phyloP scores from a whole-genome alignment of 768 basidiomycete species.

The Leccinum arenicola region DNA sequence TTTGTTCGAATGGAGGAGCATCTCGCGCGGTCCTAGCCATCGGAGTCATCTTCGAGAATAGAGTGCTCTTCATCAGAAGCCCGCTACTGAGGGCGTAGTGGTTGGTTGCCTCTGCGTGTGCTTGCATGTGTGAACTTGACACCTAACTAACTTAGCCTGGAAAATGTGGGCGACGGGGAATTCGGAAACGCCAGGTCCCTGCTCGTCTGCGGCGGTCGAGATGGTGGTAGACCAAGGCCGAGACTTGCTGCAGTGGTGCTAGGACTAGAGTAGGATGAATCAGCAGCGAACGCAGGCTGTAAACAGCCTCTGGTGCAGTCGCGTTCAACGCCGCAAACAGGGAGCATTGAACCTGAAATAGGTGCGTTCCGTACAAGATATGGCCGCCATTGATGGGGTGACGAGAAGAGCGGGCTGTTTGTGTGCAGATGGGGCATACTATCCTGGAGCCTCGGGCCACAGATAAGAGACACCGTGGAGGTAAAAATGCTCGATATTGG shows the following conservation, averaged over 20 bases:
- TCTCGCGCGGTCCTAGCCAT: conserved; percentile 63
- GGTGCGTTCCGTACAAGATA: conserved; percentile 59
- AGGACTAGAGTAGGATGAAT: too few species aligned
- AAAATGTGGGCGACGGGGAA: conserved; percentile 64
- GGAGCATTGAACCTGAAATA: conserved; percentile 48
- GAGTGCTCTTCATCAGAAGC: conserved; percentile 78
- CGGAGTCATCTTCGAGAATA: conserved; percentile 82
- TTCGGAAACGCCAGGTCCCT: too few species aligned
- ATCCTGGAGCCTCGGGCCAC: conserved; percentile 21
- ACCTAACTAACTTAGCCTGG: conserved; percentile 29
- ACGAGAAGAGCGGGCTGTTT: too few species aligned
- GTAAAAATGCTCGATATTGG: too few species aligned
- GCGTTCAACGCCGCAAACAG: conserved; percentile 68
- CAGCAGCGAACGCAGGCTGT: conserved; percentile 26
- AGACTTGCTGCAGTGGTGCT: too few species aligned
- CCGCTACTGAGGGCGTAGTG: conserved; percentile 29
- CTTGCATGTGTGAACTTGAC: conserved; percentile 43
- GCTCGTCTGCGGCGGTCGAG: too few species aligned
- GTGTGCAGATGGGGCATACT: background rate
- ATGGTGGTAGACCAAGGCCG: too few species aligned
- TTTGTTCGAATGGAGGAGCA: conserved; percentile 88
- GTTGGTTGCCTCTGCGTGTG: conserved; percentile 46
- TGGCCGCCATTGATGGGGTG: conserved; percentile 33
- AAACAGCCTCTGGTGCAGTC: conserved; percentile 53
- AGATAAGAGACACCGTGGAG: too few species aligned